Base-by-base conservation (phyloP, 208 protist species). In the Trypanosoma theileri region DNA sequence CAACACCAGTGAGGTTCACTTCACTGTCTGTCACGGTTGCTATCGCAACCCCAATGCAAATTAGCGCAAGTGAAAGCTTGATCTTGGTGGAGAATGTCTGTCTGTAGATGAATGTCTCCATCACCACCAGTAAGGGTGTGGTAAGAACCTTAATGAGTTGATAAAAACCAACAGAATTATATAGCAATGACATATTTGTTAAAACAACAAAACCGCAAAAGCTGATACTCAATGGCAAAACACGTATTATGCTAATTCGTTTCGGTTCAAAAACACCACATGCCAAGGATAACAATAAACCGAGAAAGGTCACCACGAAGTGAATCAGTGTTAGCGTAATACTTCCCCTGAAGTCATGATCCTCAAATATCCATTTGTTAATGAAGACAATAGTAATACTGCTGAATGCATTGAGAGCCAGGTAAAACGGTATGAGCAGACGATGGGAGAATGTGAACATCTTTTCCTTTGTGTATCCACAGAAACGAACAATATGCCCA, bases 141-240 rank as follows among this genome's bases (percentile, higher is more conserved):
- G 82, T 92, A 11, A 91, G 68, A 31, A 95, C 81, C 70, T 93
- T 93, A 31, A 90, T 79, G 48, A 95, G 82, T 77, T 97, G 93
- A 67, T 96, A 97, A 57, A 96, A 94, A 4, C 88, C 88, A 19
- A 96, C 85, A 19, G 74, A 85, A 70, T 97, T 97, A 84, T 93
- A 89, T 31, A 85, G 72, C 7, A 97, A 77, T 4, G 83, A 92
- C 53, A 96, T 62, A 68, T 97, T 97, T 11, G 85, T 93, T 31
- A 96, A 76, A 21, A 89, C 81, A 16, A 97, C 90, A 66, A 94
- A 97, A 21, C 88, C 89, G 66, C 85, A 92, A 73, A 93, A 97
- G 35, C 87, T 88, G 13, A 86, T 1, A 66, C 85, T 86, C 11
- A 94, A 75, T 3, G 87, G 89, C 2, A 97, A 16, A 13, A 97